A percentile compares a stretch with the other conserved stretches of the same genome.
These are phyloP conservation scores for Tilletia walkeri DNA, from an alignment of 1,284 basidiomycete genomes.

Conservation along the genomic window DNA sequence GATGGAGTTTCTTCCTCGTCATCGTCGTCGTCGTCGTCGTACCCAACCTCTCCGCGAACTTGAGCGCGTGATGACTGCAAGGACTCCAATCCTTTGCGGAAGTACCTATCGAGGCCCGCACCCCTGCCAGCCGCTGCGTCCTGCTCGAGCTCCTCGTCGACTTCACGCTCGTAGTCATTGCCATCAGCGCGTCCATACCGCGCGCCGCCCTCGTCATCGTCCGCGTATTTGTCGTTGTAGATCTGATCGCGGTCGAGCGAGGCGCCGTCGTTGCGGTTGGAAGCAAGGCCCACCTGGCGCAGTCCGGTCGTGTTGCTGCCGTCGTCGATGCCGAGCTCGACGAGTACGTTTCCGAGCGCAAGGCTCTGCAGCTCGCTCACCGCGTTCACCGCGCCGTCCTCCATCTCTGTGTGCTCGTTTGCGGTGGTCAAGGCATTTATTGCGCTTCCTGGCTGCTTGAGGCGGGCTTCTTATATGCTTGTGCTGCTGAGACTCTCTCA, in stretches of 20 bases:
- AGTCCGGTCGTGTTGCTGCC: constrained; percentile 21
- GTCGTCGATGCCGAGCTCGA: constrained; percentile 49
- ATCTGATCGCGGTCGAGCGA: constrained; percentile 49
- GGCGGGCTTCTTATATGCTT: no score
- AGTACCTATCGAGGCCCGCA: constrained; percentile 39
- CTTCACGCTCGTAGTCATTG: constrained; percentile 39
- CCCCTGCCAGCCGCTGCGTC: constrained; percentile 32
- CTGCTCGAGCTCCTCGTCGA: constrained; percentile 38
- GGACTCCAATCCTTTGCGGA: constrained; percentile 36
- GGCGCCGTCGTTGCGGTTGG: background rate
- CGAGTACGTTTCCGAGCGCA: constrained; percentile 51
- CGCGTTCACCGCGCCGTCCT: constrained; percentile 40
- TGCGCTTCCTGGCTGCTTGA: no score
- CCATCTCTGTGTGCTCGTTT: constrained; percentile 17
- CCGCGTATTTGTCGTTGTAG: constrained; percentile 51
- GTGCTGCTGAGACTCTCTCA: no score
- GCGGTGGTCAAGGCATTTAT: no score
- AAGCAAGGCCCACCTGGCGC: constrained; percentile 2
- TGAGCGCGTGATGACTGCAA: constrained; percentile 29
- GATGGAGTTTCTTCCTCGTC: constrained; percentile 30
- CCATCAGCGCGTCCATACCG: background rate
- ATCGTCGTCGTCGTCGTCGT: constrained; percentile 40
- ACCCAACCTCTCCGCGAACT: constrained; percentile 43
- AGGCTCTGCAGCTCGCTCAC: constrained; percentile 48
- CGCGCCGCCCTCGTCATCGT: constrained; percentile 43